These are phyloP conservation scores for Gastrolobium bilobum DNA, from an alignment of 306 rosid species.

Conservation along the genomic window DNA sequence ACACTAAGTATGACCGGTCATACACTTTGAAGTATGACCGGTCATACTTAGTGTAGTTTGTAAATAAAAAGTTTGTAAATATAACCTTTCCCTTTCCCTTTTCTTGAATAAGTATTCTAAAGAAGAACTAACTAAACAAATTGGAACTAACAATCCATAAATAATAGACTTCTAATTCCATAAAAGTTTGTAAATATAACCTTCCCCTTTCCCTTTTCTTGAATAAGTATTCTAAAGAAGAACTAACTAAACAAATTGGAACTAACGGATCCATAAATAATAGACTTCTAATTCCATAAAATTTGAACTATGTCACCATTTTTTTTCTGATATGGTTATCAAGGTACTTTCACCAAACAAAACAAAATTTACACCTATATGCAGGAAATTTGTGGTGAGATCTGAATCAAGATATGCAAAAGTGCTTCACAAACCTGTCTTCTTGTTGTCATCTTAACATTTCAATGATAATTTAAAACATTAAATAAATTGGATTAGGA, in stretches of 20 bases:
- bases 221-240: not conserved
- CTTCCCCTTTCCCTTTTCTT: no score
- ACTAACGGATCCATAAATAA: not conserved
- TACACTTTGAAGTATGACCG: not conserved
- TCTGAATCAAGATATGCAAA: not conserved
- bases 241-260: constrained; percentile 26
- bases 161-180: constrained; percentile 11
- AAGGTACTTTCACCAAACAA: constrained; percentile 6
- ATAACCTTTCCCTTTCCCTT: no score
- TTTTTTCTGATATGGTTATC: not conserved
- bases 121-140: constrained; percentile 24
- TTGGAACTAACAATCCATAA: not conserved
- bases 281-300: constrained; percentile 2
- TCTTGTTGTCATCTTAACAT: not conserved
- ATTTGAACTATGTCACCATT: not conserved
- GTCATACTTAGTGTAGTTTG: no score
- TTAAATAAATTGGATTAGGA: not conserved
- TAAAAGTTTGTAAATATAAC: no score
- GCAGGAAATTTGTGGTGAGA: constrained; percentile 3
- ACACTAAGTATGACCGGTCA: not conserved
- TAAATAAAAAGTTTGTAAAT: no score
- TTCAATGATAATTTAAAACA: not conserved
- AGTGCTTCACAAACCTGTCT: constrained; percentile 1
- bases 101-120: not conserved
- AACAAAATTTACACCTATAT: not conserved